Base-by-base conservation (phyloP, 768 basidiomycete genomes). In the Strobilomyces confusus region DNA sequence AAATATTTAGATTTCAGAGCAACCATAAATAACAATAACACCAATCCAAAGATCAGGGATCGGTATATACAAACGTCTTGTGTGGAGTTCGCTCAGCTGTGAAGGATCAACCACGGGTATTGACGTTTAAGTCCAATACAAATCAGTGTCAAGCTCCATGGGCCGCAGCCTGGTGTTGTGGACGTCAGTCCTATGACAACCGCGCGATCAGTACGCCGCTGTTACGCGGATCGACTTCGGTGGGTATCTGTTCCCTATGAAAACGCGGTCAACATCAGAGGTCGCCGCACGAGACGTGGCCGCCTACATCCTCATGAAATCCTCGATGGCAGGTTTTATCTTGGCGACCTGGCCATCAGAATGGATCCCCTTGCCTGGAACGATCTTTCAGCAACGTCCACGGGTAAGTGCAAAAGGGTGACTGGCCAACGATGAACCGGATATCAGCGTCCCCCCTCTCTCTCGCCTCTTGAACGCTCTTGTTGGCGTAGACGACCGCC, bases 251-350 rank as follows among this genome's bases (percentile, higher is more conserved):
- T 64, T 92, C 80, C 63, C 92, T 95, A 62, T 15, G 44, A 44
- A 41, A 29, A 49, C 20, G 37, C 1, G 20, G 32, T 45, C n/a
- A 58, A 25, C 46, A 17, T 22, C 26, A 25, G 26, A 49, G 19
- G 32, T n/a, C n/a, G n/a, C n/a, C n/a, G n/a, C n/a, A 17, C 14
- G 4, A n/a, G 13, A 30, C 23, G 32, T 37, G 13, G 47, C n/a
- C n/a, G n/a, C 44, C 40, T 62, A 91, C 89, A 87, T 92, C 59
- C 78, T 74, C 82, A 95, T 89, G 46, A 95, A 73, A 34, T 87
- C 85, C 66, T 92, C 87, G 46, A 98, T 86, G 7, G 94, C 95
- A 30, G 95, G 95, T 65, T 88, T 93, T 63, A 98, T 78, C 73
- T 95, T 98, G 0, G 90, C 88, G 7, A 80, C 76, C 42, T 86